Conservation (phyloP, 306 rosid genomes). For the Sechiopsis laciniata region DNA sequence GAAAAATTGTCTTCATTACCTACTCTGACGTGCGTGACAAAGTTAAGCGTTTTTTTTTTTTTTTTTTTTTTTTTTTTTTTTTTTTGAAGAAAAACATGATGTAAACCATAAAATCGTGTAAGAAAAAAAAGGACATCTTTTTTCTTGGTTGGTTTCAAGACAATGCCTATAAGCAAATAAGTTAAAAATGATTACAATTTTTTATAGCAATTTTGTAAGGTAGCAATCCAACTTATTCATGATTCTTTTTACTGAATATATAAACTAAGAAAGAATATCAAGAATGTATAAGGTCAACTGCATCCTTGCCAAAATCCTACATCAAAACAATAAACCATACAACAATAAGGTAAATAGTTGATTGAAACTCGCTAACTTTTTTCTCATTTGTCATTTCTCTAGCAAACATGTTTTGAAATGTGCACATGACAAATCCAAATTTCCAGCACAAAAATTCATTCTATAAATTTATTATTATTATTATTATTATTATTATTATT, state of each 20-base stretch:
- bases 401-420: background rate
- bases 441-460: background rate
- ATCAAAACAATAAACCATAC: slow-evolving; percentile 10
- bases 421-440: slow-evolving; percentile 3
- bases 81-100: background rate
- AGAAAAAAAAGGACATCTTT: no score
- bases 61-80: background rate
- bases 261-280: slow-evolving; percentile 9
- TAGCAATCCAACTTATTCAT: slow-evolving; percentile 12
- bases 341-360: slow-evolving; percentile 5
- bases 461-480: no score
- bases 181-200: background rate
- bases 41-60: background rate
- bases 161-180: no score
- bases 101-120: background rate
- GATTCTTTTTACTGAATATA: slow-evolving; percentile 19
- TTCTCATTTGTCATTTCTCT: slow-evolving; percentile 17
- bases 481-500: no score
- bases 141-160: no score
- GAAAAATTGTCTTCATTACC: no score
- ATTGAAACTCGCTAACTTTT: background rate
- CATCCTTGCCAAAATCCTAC: slow-evolving; percentile 17
- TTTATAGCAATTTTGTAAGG: slow-evolving; percentile 1
- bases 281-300: slow-evolving; percentile 14
- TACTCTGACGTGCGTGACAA: no score